Evolutionary conservation across 805 yeast species (phyloP).

Genomic region (Kodamaea hsintzibuensis): DNA sequence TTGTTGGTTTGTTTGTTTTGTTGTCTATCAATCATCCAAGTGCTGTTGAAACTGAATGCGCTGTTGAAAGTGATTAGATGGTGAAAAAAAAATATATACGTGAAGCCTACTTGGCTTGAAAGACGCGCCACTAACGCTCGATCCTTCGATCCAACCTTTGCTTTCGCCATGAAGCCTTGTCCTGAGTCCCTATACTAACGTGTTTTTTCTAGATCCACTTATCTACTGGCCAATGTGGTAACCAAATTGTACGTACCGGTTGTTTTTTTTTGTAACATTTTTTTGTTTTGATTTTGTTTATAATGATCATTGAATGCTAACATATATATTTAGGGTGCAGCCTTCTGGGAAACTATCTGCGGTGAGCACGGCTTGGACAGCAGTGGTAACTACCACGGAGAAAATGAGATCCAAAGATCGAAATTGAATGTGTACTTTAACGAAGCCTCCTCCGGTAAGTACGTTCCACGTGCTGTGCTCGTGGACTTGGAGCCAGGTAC

Average conservation of each 20-base stretch:
- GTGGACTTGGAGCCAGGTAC: constrained; percentile 96
- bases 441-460: constrained; percentile 84
- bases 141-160: not conserved
- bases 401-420: constrained; percentile 44
- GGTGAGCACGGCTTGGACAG: constrained; percentile 82
- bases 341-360: constrained; percentile 91
- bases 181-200: constrained; percentile 12
- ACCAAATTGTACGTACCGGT: constrained; percentile 72
- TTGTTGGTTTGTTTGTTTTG: not conserved
- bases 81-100: not conserved
- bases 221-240: constrained; percentile 98
- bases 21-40: too few species aligned
- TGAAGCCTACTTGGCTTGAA: not conserved
- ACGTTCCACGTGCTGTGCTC: constrained; percentile 90
- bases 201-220: constrained; percentile 71
- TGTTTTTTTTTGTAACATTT: constrained; percentile 3
- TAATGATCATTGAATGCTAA: constrained; percentile 18
- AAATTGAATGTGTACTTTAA: constrained; percentile 83
- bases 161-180: not conserved
- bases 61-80: constrained; percentile 4
- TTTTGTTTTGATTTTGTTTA: not conserved
- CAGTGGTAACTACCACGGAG: constrained; percentile 65
- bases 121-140: not conserved
- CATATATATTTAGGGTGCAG: constrained; percentile 62
- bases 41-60: not conserved